Evolutionary conservation across 2,329 filamentous ascomycete genomes (phyloP).

Genomic region (Tolypocladium album): DNA sequence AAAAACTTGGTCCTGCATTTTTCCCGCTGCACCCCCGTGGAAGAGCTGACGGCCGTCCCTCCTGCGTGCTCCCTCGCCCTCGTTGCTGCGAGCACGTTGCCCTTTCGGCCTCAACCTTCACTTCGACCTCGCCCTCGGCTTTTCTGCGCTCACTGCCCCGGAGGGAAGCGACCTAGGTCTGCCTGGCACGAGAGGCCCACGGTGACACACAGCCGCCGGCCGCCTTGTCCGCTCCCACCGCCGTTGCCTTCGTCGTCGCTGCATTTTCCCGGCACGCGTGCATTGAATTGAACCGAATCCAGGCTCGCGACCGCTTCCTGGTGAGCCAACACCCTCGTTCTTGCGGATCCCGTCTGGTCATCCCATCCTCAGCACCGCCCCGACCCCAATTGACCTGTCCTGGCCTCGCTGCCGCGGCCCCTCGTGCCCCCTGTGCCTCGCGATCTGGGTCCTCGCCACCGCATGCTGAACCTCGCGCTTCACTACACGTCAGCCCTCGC

Average conservation of each 20-base stretch:
- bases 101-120: neutral
- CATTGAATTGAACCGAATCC: neutral
- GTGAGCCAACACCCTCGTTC: neutral
- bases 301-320: neutral
- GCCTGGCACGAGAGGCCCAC: neutral
- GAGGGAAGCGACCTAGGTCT: neutral
- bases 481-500: neutral
- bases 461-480: neutral
- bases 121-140: neutral
- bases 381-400: neutral
- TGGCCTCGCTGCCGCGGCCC: neutral
- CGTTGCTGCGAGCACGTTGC: neutral
- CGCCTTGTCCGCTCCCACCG: neutral
- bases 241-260: neutral
- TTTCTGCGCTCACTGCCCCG: neutral
- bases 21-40: neutral
- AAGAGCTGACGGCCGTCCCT: neutral
- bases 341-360: neutral
- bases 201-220: neutral
- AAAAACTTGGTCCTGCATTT: neutral
- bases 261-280: neutral
- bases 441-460: neutral
- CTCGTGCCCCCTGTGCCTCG: neutral
- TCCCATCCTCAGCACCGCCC: neutral
- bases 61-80: neutral